phyloP scores from a whole-genome alignment of 805 yeast species.

The Ogataea methylovora region DNA sequence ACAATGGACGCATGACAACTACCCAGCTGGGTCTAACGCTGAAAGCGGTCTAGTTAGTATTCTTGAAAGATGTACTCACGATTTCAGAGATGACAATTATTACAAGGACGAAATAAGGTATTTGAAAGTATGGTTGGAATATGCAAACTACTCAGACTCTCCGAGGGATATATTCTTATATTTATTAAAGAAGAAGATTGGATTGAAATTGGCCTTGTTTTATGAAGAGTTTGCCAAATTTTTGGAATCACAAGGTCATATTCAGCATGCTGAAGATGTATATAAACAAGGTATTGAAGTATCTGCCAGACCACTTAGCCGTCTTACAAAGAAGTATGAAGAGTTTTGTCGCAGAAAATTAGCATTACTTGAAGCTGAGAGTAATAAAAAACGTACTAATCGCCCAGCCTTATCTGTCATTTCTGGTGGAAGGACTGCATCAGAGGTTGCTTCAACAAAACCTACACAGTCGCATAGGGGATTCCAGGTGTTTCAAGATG shows the following conservation, averaged over 20 bases:
- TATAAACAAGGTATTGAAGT: conserved; percentile 49
- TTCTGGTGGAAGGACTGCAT: too few species aligned
- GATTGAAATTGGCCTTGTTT: conserved; percentile 54
- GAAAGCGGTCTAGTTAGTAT: conserved; percentile 60
- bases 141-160: conserved; percentile 58
- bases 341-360: too few species aligned
- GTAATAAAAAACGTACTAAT: too few species aligned
- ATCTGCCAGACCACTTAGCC: conserved; percentile 56
- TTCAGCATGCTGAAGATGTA: conserved; percentile 50
- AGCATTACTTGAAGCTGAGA: too few species aligned
- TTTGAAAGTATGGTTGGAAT: conserved; percentile 73
- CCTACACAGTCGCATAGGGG: too few species aligned
- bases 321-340: conserved; percentile 35
- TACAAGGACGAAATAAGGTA: conserved; percentile 83
- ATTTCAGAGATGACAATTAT: conserved; percentile 53
- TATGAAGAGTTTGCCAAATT: conserved; percentile 74
- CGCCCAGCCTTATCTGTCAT: too few species aligned
- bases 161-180: conserved; percentile 68
- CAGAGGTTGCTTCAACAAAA: too few species aligned
- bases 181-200: conserved; percentile 66
- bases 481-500: conserved; percentile 14
- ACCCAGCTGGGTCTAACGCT: conserved; percentile 51
- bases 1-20: conserved; percentile 58
- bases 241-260: conserved; percentile 43
- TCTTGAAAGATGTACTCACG: conserved; percentile 65